phyloP scores from a whole-genome alignment of 176 grass and related monocot genomes.

The Triticum timopheevii region DNA sequence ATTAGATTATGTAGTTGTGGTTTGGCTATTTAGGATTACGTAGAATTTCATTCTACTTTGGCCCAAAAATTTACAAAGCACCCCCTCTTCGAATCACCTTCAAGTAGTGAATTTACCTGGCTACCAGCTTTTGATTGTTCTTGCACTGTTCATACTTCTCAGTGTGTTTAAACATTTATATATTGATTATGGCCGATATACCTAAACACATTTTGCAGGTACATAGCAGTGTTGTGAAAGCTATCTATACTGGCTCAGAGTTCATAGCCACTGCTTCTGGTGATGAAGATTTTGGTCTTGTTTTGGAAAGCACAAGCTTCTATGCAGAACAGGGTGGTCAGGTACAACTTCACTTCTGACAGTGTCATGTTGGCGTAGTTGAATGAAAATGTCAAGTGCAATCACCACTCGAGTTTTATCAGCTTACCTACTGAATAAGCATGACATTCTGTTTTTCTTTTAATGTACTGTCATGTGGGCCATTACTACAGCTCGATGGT shows the following conservation, averaged over 20 bases:
- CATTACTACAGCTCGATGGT: too few species aligned
- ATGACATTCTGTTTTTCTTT: neutral
- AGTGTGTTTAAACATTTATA: neutral
- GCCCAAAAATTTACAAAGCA: neutral
- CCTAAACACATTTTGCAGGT: constrained; percentile 52
- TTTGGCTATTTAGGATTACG: neutral
- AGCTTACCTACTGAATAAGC: constrained; percentile 5
- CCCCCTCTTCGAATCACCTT: neutral
- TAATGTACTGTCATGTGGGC: neutral
- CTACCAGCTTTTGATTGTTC: neutral
- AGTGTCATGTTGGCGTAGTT: constrained; percentile 1
- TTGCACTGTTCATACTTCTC: neutral
- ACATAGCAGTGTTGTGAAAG: constrained; percentile 79
- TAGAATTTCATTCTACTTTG: neutral
- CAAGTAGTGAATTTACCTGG: neutral
- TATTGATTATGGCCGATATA: constrained; percentile 27
- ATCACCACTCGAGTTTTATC: neutral
- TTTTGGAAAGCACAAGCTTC: constrained; percentile 96
- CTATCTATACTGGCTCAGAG: constrained; percentile 83
- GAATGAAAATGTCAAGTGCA: neutral
- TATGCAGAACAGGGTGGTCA: constrained; percentile 98
- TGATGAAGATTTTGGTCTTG: constrained; percentile 63
- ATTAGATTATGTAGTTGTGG: neutral
- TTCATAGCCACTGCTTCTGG: constrained; percentile 47
- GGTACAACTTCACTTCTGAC: constrained; percentile 42